Evolutionary conservation across 805 yeast species (phyloP), one percentile per base, ranked within the genome.

Genomic region (Clavispora carvajalis): DNA sequence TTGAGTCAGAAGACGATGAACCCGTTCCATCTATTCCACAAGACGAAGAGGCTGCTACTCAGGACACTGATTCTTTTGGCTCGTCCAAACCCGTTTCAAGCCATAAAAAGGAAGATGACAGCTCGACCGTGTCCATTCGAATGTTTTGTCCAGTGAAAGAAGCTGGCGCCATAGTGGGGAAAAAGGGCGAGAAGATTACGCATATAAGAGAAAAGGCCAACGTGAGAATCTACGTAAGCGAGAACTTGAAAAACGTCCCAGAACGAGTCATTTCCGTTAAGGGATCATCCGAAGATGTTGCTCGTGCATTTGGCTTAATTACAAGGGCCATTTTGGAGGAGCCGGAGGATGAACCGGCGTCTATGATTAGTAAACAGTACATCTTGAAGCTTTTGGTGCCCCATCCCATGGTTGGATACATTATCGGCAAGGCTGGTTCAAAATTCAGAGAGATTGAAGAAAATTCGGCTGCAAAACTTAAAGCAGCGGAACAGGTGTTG

Each of bases 361-460:
- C 75, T 2, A 63, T 73, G 23, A 68, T 72, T 37, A 76, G 85
- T 19, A 64, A 67, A 46, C 77, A 72, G 38, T 74, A 79, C 40
- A 73, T 74, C 28, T 58, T 88, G 49, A 73, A 79, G 48, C 52
- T 87, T 12, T 63, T 88, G 38, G 71, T 88, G 22, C 93, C 95
- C 4, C 89, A 85, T 59, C 80, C 83, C 8, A 63, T 84, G 56
- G 84, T 85, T 69, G 95, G 95, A 0, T 83, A 74, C 51, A 74
- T 88, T 33, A 86, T 86, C 46, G 95, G 96, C 9, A 81, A 81
- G 51, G 79, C 73, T 37, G 95, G 95, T 16, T 65, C 76, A 18
- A 76, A 79, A 51, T 80, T 88, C 55, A 71, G 86, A 49, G 91
- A 86, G 58, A 85, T 87, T 47, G 95, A 87, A 60, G 89, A 82